These are phyloP conservation scores for Podaxis sp. DNA, from an alignment of 768 basidiomycete genomes.

Conservation along the genomic window DNA sequence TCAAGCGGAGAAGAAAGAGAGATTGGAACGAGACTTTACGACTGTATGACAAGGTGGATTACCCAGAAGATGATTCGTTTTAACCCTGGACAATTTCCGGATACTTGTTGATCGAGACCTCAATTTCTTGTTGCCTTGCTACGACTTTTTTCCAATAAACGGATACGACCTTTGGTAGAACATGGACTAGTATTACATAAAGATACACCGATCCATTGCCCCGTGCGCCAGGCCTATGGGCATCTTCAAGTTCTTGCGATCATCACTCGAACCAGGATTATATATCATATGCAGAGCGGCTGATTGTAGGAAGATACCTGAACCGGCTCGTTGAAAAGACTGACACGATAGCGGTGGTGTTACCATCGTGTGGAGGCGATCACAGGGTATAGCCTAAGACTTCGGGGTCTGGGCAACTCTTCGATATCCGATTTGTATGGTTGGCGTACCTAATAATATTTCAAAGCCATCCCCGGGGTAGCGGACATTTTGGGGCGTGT, in stretches of 20 bases:
- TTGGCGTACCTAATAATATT: not conserved
- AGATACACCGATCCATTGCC: not conserved
- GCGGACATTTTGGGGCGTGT: not conserved
- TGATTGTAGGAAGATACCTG: not conserved
- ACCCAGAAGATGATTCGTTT: constrained; percentile 53
- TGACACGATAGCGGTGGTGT: not conserved
- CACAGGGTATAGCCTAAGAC: not conserved
- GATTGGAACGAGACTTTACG: constrained; percentile 90
- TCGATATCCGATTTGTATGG: not conserved
- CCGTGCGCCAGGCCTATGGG: not conserved
- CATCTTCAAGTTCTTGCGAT: not conserved
- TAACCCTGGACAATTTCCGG: not conserved
- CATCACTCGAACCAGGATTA: not conserved
- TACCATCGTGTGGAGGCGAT: not conserved
- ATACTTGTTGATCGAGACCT: not conserved
- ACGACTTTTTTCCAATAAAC: not conserved
- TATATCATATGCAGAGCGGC: not conserved
- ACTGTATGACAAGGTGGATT: constrained; percentile 81
- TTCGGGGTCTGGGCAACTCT: not conserved
- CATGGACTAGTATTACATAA: not conserved
- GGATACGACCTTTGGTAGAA: not conserved
- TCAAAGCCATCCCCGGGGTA: not conserved
- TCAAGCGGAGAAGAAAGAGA: constrained; percentile 73
- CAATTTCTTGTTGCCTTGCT: not conserved
- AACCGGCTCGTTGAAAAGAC: not conserved